Percentiles rank a stretch among this genome's conserved stretches.
phyloP scores from a whole-genome alignment of 2,329 filamentous ascomycete species.

The Fusarium stilboides region DNA sequence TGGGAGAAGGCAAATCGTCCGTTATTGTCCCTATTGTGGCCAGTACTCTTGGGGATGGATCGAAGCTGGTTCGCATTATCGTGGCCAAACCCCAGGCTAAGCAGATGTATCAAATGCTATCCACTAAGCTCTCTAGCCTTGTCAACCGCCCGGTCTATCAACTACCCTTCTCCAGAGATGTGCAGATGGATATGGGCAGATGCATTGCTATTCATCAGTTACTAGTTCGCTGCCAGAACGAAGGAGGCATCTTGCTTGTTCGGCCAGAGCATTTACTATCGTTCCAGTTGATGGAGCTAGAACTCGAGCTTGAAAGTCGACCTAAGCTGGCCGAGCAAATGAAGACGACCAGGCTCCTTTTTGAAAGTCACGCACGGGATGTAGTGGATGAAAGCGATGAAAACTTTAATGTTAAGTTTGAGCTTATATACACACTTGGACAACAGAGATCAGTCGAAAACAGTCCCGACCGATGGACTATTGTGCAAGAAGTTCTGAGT shows the following conservation, averaged over 20 bases:
- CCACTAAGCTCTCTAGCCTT: slow-evolving; percentile 52
- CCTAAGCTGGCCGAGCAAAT: slow-evolving; percentile 53
- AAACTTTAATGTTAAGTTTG: slow-evolving; percentile 72
- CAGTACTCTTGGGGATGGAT: slow-evolving; percentile 65
- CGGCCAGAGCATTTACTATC: slow-evolving; percentile 77
- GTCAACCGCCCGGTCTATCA: slow-evolving; percentile 65
- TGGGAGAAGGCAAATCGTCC: slow-evolving; percentile 80
- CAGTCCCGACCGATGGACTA: slow-evolving; percentile 69
- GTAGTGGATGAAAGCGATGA: slow-evolving; percentile 78
- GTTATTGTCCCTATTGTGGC: slow-evolving; percentile 78
- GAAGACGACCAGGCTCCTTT: slow-evolving; percentile 59
- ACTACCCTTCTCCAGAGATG: slow-evolving; percentile 71
- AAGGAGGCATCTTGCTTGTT: slow-evolving; percentile 70
- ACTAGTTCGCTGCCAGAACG: slow-evolving; percentile 55
- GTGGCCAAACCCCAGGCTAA: slow-evolving; percentile 73
- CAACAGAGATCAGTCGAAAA: slow-evolving; percentile 65
- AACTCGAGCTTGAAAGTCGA: slow-evolving; percentile 58
- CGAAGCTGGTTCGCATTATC: slow-evolving; percentile 69
- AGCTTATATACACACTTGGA: slow-evolving; percentile 76
- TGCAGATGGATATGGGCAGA: slow-evolving; percentile 52
- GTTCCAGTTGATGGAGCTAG: slow-evolving; percentile 73
- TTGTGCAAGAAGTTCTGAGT: slow-evolving; percentile 68
- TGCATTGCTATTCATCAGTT: slow-evolving; percentile 55
- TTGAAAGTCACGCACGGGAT: slow-evolving; percentile 63
- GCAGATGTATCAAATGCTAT: slow-evolving; percentile 66